Conservation (phyloP, 1,284 basidiomycete species). For the Cutaneotrichosporon sp. region DNA sequence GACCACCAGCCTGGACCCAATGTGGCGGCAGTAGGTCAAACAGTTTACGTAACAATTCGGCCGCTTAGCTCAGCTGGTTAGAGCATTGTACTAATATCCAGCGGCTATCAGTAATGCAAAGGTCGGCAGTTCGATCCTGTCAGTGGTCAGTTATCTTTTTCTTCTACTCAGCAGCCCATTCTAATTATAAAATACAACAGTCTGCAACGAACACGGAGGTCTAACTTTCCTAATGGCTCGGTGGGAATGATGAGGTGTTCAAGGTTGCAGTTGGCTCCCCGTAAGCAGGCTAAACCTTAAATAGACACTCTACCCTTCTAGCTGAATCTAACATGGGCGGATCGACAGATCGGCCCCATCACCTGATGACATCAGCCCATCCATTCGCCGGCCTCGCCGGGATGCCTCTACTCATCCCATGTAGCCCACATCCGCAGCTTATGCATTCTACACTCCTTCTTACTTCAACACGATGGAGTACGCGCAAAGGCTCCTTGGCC, state of each 20-base stretch:
- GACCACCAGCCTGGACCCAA: too few species aligned
- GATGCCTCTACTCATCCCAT: neutral
- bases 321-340: too few species aligned
- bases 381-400: too few species aligned
- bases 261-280: too few species aligned
- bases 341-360: too few species aligned
- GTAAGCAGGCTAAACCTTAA: too few species aligned
- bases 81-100: constrained; percentile 2
- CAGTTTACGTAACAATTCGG: neutral
- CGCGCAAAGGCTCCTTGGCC: neutral
- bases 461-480: constrained; percentile 1
- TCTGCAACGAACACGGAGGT: too few species aligned
- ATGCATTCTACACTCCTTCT: neutral
- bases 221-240: too few species aligned
- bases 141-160: neutral
- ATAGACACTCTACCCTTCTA: too few species aligned
- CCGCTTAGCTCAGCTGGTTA: constrained; percentile 3
- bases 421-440: neutral
- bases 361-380: too few species aligned
- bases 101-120: neutral
- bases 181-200: too few species aligned
- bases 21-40: neutral
- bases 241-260: too few species aligned
- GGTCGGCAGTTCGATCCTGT: constrained; percentile 3
- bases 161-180: neutral